These are phyloP conservation scores for Cyberlindnera suaveolens DNA, from an alignment of 805 yeast species.

Conservation along the genomic window DNA sequence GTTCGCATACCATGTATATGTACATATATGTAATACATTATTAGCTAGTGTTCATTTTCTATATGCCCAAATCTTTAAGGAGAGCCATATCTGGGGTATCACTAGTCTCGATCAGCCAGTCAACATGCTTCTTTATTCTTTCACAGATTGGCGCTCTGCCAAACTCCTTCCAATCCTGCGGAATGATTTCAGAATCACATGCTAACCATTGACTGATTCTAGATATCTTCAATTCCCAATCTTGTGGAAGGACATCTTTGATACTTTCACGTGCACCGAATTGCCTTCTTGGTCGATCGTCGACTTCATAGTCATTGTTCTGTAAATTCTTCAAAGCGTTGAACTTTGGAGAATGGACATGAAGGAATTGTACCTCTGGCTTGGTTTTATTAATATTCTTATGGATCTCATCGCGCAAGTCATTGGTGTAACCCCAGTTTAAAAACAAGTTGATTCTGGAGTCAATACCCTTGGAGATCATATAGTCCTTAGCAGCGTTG, in stretches of 20 bases:
- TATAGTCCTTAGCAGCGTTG: conserved; percentile 14
- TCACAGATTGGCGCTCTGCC: conserved; percentile 18
- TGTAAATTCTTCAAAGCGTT: conserved; percentile 20
- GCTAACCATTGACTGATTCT: conserved; percentile 25
- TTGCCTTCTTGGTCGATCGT: conserved; percentile 23
- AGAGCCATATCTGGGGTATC: conserved; percentile 24
- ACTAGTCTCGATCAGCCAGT: conserved; percentile 23
- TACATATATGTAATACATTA: too few relatives aligned
- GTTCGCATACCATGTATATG: too few relatives aligned
- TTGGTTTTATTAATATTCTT: conserved; percentile 6
- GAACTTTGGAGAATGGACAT: conserved; percentile 25
- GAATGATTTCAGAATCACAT: conserved; percentile 22
- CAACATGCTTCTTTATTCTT: conserved; percentile 22
- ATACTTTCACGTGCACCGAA: conserved; percentile 23
- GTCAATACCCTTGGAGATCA: conserved; percentile 17
- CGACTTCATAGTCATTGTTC: conserved; percentile 18
- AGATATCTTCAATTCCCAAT: conserved; percentile 24
- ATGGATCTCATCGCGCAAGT: conserved; percentile 17
- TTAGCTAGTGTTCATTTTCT: neutral
- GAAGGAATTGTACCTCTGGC: conserved; percentile 25
- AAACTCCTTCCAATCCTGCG: conserved; percentile 21
- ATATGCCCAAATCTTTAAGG: conserved; percentile 19
- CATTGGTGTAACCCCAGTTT: conserved; percentile 17
- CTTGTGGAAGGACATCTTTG: conserved; percentile 14
- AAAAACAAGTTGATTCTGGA: conserved; percentile 19